Evolutionary conservation across 2,329 filamentous ascomycete species (phyloP), one percentile per base, ranked within the genome.

Genomic region (Capronia coronata): DNA sequence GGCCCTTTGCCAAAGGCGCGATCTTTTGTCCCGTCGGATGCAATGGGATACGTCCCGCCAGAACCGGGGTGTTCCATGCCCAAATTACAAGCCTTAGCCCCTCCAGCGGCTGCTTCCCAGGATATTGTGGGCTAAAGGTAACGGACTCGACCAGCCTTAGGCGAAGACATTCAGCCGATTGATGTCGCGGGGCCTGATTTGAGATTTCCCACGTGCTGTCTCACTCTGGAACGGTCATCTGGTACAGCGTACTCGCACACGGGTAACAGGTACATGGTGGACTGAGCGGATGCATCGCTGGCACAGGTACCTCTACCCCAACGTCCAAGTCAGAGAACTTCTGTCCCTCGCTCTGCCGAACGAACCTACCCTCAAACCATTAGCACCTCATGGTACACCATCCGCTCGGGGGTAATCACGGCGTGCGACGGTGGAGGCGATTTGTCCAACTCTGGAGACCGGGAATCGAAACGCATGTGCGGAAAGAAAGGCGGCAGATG

Each of bases 281-380:
- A 18, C 29, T 16, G 18, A 43, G 41, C 25, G 22, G 19, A 13
- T 19, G 40, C 23, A 38, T 18, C 35, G 14, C 18, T 14, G 11
- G 18, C 19, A n/a, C 23, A 44, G 42, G 47, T 49, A 49, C 27
- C 47, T 49, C 14, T 49, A 49, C 47, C 32, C 43, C n/a, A 16
- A 30, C 7, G 19, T 19, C 16, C 4, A 25, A 32, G 23, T 41
- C 42, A 45, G n/a, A 11, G 34, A 30, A 45, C 37, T n/a, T 34
- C 7, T 45, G 32, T 34, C 32, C 25, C 13, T 9, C 46, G 16
- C 18, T n/a, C n/a, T n/a, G n/a, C n/a, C n/a, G n/a, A 9, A 8
- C 13, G 34, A 37, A 19, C 34, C 25, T 43, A 8, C 39, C 35
- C 32, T 14, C 3, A 16, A 43, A n/a, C n/a, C 32, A 22, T 37